Conservation (phyloP, 2,329 filamentous ascomycete species). For the Geosmithia putterillii region DNA sequence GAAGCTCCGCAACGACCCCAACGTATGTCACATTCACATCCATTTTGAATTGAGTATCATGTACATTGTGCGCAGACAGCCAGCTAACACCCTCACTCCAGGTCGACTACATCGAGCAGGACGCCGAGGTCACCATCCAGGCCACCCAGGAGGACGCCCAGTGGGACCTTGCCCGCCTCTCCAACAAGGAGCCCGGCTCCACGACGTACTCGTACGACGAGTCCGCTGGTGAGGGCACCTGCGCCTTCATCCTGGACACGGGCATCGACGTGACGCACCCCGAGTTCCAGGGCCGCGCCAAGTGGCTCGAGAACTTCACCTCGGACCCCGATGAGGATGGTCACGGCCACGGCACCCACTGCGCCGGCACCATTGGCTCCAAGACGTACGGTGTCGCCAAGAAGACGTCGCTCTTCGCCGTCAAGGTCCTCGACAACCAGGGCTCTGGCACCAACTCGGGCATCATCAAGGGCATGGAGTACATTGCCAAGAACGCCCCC, state of each 20-base stretch:
- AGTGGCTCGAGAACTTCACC: constrained; percentile 8
- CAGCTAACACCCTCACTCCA: constrained; percentile 2
- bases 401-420: constrained; percentile 23
- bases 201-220: constrained; percentile 19
- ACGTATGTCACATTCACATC: constrained; percentile 4
- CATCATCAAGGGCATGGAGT: constrained; percentile 31
- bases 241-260: constrained; percentile 29
- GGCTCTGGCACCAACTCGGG: constrained; percentile 21
- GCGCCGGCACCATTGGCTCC: constrained; percentile 12
- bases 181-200: constrained; percentile 11
- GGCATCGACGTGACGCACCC: constrained; percentile 21
- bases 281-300: constrained; percentile 14
- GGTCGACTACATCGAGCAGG: constrained; percentile 23
- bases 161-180: constrained; percentile 23
- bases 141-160: constrained; percentile 19
- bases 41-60: neutral
- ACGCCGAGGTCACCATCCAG: constrained; percentile 16
- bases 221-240: constrained; percentile 20
- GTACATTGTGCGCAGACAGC: neutral
- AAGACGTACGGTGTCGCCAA: constrained; percentile 21
- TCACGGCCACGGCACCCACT: constrained; percentile 24
- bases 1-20: constrained; percentile 8
- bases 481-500: constrained; percentile 20
- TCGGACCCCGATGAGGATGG: constrained; percentile 8
- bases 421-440: constrained; percentile 28